phyloP scores from a whole-genome alignment of 2,329 filamentous ascomycete species.

The Tolypocladium sp. region DNA sequence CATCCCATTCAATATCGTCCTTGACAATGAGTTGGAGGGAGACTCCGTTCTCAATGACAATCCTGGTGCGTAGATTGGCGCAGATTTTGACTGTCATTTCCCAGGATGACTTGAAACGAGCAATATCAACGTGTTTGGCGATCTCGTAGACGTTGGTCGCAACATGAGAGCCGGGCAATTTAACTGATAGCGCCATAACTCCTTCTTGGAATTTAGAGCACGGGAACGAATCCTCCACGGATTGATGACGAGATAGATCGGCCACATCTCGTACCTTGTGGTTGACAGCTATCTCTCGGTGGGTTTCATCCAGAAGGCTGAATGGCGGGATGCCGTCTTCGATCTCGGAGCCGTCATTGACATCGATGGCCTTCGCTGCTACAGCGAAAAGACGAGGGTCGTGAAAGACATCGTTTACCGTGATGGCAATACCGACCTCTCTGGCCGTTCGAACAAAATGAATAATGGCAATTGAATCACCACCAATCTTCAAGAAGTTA shows the following conservation, averaged over 20 bases:
- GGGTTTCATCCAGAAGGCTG: no score
- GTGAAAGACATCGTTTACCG: no score
- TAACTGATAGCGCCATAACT: constrained; percentile 23
- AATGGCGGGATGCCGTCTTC: no score
- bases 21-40: constrained; percentile 3
- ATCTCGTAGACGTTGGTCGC: constrained; percentile 15
- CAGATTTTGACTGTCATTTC: constrained; percentile 1
- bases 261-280: no score
- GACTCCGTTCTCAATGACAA: constrained; percentile 1
- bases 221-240: no score
- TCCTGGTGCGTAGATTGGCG: constrained; percentile 8
- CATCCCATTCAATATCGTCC: not conserved
- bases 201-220: constrained; percentile 22
- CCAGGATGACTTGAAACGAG: constrained; percentile 19
- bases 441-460: not conserved
- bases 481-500: constrained; percentile 18
- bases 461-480: constrained; percentile 15
- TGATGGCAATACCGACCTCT: no score
- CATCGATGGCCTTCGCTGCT: no score
- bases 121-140: constrained; percentile 8
- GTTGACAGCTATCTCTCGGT: no score
- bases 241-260: no score
- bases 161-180: constrained; percentile 23
- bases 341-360: no score
- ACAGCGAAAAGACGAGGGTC: no score